Conservation (phyloP, 2,329 filamentous ascomycete genomes). For the Venturia nashicola region DNA sequence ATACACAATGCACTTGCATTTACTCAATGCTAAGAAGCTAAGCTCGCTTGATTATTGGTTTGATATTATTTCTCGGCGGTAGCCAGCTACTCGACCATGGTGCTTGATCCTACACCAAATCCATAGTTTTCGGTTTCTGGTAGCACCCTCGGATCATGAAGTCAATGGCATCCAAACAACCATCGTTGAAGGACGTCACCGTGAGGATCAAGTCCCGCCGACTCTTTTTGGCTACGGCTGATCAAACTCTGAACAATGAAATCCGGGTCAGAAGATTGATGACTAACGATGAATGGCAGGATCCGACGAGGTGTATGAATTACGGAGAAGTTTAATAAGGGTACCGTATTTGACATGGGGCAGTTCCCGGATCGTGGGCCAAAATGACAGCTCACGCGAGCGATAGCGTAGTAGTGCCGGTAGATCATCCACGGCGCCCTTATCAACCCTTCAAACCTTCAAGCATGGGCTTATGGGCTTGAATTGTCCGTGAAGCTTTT, state of each 20-base stretch:
- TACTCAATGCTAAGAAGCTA: background rate
- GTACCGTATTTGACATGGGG: background rate
- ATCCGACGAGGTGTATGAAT: background rate
- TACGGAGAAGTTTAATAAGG: background rate
- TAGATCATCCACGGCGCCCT: background rate
- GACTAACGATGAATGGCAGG: background rate
- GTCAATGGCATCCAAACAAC: no score
- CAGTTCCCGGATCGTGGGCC: background rate
- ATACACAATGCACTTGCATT: background rate
- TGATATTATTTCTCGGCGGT: no score
- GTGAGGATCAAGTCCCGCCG: no score
- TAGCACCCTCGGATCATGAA: background rate
- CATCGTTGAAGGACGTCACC: no score
- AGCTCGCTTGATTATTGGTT: background rate
- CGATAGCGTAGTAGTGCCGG: background rate
- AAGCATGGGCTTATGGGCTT: background rate
- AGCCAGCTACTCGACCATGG: background rate
- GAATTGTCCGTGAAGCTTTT: background rate
- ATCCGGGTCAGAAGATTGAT: background rate
- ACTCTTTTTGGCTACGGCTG: no score
- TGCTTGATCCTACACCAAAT: background rate
- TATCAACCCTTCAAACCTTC: background rate
- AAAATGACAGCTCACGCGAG: background rate
- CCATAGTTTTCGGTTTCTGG: background rate
- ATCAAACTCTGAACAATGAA: no score